Evolutionary conservation across 352 stramenopile genomes (phyloP).

Genomic region (Pelagophyceae sp.): DNA sequence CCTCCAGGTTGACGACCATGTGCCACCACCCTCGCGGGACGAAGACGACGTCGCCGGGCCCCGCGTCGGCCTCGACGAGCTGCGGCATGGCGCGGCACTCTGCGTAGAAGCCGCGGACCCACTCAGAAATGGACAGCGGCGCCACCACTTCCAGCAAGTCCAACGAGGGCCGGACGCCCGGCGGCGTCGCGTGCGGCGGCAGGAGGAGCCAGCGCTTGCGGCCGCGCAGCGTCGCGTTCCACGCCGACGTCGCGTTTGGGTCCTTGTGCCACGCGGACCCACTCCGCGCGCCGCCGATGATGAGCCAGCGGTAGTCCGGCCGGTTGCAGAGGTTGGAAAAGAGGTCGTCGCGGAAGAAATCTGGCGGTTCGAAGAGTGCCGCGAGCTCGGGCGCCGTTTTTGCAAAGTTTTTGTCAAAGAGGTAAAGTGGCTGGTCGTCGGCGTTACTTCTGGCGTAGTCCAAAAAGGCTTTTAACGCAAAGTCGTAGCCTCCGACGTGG

Average conservation of each 20-base stretch:
- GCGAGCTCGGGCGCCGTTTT: slow-evolving; percentile 53
- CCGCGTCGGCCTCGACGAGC: slow-evolving; percentile 64
- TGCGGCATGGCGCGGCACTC: slow-evolving; percentile 42
- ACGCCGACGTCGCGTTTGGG: slow-evolving; percentile 91
- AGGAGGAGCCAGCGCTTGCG: slow-evolving; percentile 96
- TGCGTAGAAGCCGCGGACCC: slow-evolving; percentile 87
- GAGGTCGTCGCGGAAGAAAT: slow-evolving; percentile 35
- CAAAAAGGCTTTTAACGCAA: slow-evolving; percentile 65
- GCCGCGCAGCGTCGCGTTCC: slow-evolving; percentile 85
- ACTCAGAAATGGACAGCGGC: slow-evolving; percentile 86
- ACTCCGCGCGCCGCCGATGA: slow-evolving; percentile 77
- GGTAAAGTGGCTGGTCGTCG: slow-evolving; percentile 82
- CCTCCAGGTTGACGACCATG: slow-evolving; percentile 86
- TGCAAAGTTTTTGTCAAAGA: slow-evolving; percentile 89
- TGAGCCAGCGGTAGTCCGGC: slow-evolving; percentile 90
- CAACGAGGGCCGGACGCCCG: slow-evolving; percentile 77
- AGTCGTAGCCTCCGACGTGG: slow-evolving; percentile 59
- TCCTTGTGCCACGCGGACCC: slow-evolving; percentile 93
- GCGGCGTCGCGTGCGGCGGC: slow-evolving; percentile 68
- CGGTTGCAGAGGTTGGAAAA: slow-evolving; percentile 39
- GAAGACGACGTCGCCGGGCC: slow-evolving; percentile 88
- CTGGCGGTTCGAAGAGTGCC: slow-evolving; percentile 22
- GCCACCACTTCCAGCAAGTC: slow-evolving; percentile 83
- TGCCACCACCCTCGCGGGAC: slow-evolving; percentile 95
- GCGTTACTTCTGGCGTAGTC: slow-evolving; percentile 55